Conservation (phyloP, 495 filamentous ascomycete genomes). For the Penicillium longicatenatum region DNA sequence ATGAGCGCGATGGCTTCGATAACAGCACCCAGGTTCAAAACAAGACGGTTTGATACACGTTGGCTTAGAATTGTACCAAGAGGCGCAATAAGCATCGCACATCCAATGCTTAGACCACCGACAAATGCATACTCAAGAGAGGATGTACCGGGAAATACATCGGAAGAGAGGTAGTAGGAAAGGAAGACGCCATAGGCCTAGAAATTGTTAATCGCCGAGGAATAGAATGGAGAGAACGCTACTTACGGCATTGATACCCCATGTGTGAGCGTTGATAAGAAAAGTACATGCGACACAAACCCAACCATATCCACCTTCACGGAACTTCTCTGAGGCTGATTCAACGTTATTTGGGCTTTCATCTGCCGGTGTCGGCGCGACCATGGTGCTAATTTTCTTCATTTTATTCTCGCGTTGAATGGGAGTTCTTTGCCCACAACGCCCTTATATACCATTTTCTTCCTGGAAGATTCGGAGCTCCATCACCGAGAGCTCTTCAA, state of each 20-base stretch:
- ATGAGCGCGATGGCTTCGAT: slow-evolving; percentile 46
- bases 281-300: slow-evolving; percentile 35
- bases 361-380: neutral
- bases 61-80: slow-evolving; percentile 37
- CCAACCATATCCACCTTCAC: slow-evolving; percentile 45
- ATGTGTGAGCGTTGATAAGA: slow-evolving; percentile 45
- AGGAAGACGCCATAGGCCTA: slow-evolving; percentile 52
- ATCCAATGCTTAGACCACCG: slow-evolving; percentile 51
- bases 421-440: neutral
- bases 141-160: slow-evolving; percentile 45
- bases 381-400: slow-evolving; percentile 1
- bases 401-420: neutral
- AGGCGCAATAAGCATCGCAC: slow-evolving; percentile 50
- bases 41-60: slow-evolving; percentile 37
- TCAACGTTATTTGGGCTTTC: neutral
- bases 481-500: neutral
- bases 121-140: slow-evolving; percentile 54
- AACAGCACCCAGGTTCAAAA: slow-evolving; percentile 40
- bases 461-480: neutral
- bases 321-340: slow-evolving; percentile 7
- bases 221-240: slow-evolving; percentile 1
- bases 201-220: neutral
- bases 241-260: slow-evolving; percentile 36
- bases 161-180: slow-evolving; percentile 47
- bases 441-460: neutral